Percentiles rank a stretch among this genome's conserved stretches.
Conservation (phyloP, 108 stramenopile species). For the Cyclotella kingstonii region DNA sequence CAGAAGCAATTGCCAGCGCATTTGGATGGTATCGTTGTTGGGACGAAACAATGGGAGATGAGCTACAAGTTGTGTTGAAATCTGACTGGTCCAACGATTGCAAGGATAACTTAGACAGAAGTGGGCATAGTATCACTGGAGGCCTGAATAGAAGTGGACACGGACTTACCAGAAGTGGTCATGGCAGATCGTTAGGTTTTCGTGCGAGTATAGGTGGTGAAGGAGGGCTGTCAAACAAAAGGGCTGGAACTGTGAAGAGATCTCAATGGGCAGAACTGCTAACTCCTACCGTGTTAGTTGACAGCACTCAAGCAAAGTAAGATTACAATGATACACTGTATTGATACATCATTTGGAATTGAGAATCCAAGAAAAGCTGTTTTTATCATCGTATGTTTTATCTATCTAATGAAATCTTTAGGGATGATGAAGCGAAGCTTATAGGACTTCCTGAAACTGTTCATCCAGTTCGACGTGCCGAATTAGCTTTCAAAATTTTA, state of each 20-base stretch:
- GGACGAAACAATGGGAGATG: slow-evolving; percentile 73
- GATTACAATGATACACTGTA: background rate
- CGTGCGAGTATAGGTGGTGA: slow-evolving; percentile 51
- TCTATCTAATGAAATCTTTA: slow-evolving; percentile 12
- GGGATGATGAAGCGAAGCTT: slow-evolving; percentile 77
- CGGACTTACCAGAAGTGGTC: slow-evolving; percentile 66
- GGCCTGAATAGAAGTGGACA: slow-evolving; percentile 48
- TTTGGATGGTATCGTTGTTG: slow-evolving; percentile 93
- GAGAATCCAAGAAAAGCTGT: background rate
- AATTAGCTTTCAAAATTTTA: slow-evolving; percentile 79
- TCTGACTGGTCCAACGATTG: slow-evolving; percentile 39
- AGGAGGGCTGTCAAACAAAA: slow-evolving; percentile 34
- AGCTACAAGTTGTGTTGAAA: slow-evolving; percentile 36
- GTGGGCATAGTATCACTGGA: slow-evolving; percentile 38
- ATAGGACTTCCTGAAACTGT: slow-evolving; percentile 80
- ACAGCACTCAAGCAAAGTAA: slow-evolving; percentile 60
- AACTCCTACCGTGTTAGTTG: slow-evolving; percentile 64
- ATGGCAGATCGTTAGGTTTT: slow-evolving; percentile 75
- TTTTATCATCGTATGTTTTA: background rate
- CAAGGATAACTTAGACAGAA: slow-evolving; percentile 43
- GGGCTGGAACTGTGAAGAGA: slow-evolving; percentile 30
- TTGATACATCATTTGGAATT: background rate
- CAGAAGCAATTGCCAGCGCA: slow-evolving; percentile 80
- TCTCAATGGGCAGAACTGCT: slow-evolving; percentile 71
- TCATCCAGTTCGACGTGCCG: slow-evolving; percentile 86